Base-by-base conservation (phyloP, 2,329 filamentous ascomycete species). In the Botryotinia calthae region DNA sequence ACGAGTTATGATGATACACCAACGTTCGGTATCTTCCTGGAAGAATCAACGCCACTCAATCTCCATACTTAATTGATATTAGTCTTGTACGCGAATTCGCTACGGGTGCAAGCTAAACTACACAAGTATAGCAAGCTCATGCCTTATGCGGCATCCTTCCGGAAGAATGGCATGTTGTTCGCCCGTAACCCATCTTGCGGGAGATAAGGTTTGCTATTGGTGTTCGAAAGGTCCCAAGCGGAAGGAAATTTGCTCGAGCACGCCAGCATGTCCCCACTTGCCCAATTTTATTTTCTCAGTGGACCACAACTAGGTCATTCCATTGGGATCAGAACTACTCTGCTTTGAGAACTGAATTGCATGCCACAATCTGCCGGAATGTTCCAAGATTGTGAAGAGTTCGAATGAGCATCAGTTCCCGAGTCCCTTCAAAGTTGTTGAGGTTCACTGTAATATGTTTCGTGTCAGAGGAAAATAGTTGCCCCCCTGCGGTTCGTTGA, bases 401-500 rank as follows among this genome's bases (percentile, higher is more conserved):
- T 61, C 5, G 10, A 61, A 40, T n/a, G 14, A 40, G 34, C 6
- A 48, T 64, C 42, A 62, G 46, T 40, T 40, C 34, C 20, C 20
- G 22, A 25, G 28, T 44, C 40, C 25, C 61, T 5, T 63, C 61
- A 25, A 16, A 48, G 28, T 28, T 22, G 34, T 63, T 8, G 65
- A 22, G 68, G 44, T 63, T 59, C 68, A 28, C 54, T n/a, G 22
- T 14, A 40, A 51, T 56, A 46, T 59, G 66, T 62, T 62, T 64
- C 31, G 31, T 54, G 28, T 28, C 34, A 54, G n/a, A 31, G 28
- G 44, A 44, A 51, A 64, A 48, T 18, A 37, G 20, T 51, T 25
- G 34, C 22, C 31, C 25, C 48, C 22, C n/a, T 34, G 67, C 40
- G 40, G 18, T 46, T 40, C 31, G 8, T 28, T 28, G 16, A n/a